phyloP scores from a whole-genome alignment of 2,329 filamentous ascomycete genomes.

The Beauveria rudraprayagi region DNA sequence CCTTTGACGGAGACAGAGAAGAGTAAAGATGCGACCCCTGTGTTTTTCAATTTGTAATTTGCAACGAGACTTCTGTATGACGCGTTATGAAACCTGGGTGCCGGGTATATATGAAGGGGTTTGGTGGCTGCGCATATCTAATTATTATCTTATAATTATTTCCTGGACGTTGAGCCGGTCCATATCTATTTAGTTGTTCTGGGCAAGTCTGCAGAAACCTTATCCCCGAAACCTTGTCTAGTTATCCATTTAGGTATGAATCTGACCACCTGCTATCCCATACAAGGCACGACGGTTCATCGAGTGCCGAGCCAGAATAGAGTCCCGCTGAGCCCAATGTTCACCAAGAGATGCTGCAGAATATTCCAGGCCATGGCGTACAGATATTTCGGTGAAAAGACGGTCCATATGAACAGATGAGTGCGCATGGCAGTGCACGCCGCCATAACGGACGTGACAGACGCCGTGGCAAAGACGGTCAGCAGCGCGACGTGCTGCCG shows the following conservation, averaged over 20 bases:
- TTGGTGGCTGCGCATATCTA: slow-evolving; percentile 3
- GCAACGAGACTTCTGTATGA: not conserved
- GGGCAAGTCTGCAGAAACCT: not conserved
- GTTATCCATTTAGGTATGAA: not conserved
- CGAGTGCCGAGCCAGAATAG: slow-evolving; percentile 45
- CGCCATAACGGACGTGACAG: slow-evolving; percentile 69
- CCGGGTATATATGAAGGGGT: slow-evolving; percentile 4
- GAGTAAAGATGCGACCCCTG: slow-evolving; percentile 9
- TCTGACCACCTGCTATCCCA: not conserved
- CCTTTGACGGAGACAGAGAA: slow-evolving; percentile 26
- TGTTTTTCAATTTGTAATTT: not conserved
- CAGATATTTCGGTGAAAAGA: slow-evolving; percentile 94
- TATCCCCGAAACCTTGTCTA: not conserved
- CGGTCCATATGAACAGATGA: slow-evolving; percentile 97
- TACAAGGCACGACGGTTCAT: slow-evolving; percentile 1
- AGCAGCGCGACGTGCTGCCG: slow-evolving; percentile 51
- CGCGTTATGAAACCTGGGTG: slow-evolving; percentile 1
- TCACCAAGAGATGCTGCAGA: slow-evolving; percentile 70
- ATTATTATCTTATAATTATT: not conserved
- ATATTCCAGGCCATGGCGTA: slow-evolving; percentile 86
- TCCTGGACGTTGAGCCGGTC: not conserved
- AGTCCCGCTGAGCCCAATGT: slow-evolving; percentile 53
- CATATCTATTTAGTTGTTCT: not conserved
- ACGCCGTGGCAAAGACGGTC: slow-evolving; percentile 62
- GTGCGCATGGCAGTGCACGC: slow-evolving; percentile 78